Base-by-base conservation (phyloP, 1,139 yeast species). In the Diutina pseudorugosa region DNA sequence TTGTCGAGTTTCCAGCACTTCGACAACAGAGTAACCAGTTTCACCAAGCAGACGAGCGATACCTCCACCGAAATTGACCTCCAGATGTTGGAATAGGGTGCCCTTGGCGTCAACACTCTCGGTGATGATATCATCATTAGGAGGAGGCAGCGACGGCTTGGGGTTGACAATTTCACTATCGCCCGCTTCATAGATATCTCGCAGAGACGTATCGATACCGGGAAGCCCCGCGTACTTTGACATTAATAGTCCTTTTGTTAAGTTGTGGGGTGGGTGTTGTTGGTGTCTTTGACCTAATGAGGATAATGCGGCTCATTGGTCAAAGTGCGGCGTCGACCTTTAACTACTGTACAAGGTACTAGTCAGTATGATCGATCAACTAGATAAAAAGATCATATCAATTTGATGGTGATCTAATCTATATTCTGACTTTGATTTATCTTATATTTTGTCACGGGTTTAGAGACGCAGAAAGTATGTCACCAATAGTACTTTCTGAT, bases 1-100 rank as follows among this genome's bases (percentile, higher is more conserved):
- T 19, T 66, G 73, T 8, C 62, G 57, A 0, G 76, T 70, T 58
- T 77, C 82, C 16, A 61, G 62, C 2, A 62, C 61, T 14, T 57
- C 55, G 14, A 52, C 53, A 4, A 65, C 62, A 12, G 55, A 55
- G 55, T 67, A 71, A 1, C 76, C 76, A 19, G 60, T 57, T 6
- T 57, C 55, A 2, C 64, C 63, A 23, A 66, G 56, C 7, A 56
- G 55, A 4, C 55, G 53, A 33, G 57, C 54, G n/a, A 69, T 56
- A 11, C 60, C 60, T 7, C 75, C 76, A 69, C 72, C 73, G 55
- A 72, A 73, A 55, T 73, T 73, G 51, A 63, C 65, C 36, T 53
- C 47, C 12, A 59, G 58, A 50, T 63, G 65, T 3, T 62, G 59
- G 25, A 59, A 59, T 21, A 63, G 60, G 8, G 69, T 67, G 20